Conservation (phyloP, 192 early-diverging fungal genomes). For the Cladochytrium replicatum region DNA sequence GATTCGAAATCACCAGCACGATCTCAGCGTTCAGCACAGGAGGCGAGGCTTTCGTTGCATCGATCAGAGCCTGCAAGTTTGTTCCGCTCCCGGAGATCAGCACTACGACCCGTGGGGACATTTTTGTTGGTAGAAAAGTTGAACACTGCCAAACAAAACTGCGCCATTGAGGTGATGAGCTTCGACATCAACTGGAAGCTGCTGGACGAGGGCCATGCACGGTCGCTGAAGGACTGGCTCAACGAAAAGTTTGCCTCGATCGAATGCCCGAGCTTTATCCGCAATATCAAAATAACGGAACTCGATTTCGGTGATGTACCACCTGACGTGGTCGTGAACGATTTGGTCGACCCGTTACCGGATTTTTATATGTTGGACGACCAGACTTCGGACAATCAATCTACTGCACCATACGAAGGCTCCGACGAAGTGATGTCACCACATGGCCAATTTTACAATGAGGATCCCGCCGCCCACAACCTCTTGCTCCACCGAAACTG, state of each 20-base stretch:
- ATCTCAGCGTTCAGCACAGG: slow-evolving; percentile 54
- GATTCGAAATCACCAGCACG: slow-evolving; percentile 83
- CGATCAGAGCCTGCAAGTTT: slow-evolving; percentile 95
- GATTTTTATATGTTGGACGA: slow-evolving; percentile 44
- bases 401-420: slow-evolving; percentile 1
- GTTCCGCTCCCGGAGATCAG: slow-evolving; percentile 90
- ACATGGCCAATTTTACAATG: neutral
- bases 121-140: slow-evolving; percentile 1
- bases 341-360: slow-evolving; percentile 32
- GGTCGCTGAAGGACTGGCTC: slow-evolving; percentile 29
- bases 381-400: neutral
- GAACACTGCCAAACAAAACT: too few species aligned
- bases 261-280: slow-evolving; percentile 42
- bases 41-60: slow-evolving; percentile 41
- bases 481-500: slow-evolving; percentile 9
- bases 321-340: slow-evolving; percentile 29
- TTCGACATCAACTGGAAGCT: slow-evolving; percentile 41
- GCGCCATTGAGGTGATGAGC: too few species aligned
- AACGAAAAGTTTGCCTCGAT: slow-evolving; percentile 39
- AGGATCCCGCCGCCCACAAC: slow-evolving; percentile 1
- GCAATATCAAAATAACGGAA: slow-evolving; percentile 30
- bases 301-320: slow-evolving; percentile 45
- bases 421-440: slow-evolving; percentile 7
- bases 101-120: slow-evolving; percentile 61
- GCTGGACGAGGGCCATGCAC: slow-evolving; percentile 34